Percentiles rank a stretch among this genome's conserved stretches.
These are phyloP conservation scores for Kluyveromyces lactis DNA, from an alignment of 805 yeast species.

Conservation along the genomic window DNA sequence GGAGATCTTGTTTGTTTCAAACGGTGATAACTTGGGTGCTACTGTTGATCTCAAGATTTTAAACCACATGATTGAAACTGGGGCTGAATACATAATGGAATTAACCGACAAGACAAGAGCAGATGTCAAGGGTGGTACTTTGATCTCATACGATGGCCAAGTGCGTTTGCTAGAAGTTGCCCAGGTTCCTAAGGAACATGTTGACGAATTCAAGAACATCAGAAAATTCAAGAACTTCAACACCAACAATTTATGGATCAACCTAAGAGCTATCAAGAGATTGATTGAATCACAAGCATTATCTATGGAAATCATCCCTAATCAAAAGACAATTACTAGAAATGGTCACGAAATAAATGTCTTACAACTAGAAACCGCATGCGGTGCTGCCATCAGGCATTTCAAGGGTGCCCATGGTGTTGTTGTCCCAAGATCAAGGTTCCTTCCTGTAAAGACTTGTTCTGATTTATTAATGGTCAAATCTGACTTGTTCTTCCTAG, in stretches of 20 bases:
- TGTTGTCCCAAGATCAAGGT: constrained; percentile 95
- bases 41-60: constrained; percentile 89
- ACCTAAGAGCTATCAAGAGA: constrained; percentile 87
- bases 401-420: constrained; percentile 95
- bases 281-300: constrained; percentile 77
- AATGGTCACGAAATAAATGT: constrained; percentile 80
- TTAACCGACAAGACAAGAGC: constrained; percentile 98
- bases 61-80: constrained; percentile 85
- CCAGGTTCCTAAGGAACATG: constrained; percentile 97
- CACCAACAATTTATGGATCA: constrained; percentile 97
- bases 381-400: constrained; percentile 97
- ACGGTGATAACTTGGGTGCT: constrained; percentile 98
- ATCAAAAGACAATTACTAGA: constrained; percentile 67
- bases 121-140: constrained; percentile 98
- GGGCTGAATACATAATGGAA: constrained; percentile 95
- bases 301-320: constrained; percentile 92
- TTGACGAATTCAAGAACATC: constrained; percentile 95
- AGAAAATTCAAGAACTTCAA: constrained; percentile 97
- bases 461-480: constrained; percentile 91
- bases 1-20: constrained; percentile 90
- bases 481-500: constrained; percentile 84
- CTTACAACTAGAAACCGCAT: constrained; percentile 95
- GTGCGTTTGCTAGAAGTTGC: constrained; percentile 94
- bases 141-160: constrained; percentile 90
- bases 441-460: constrained; percentile 96